Conservation (phyloP, 2,329 filamentous ascomycete species). For the Verticillium klebahnii region DNA sequence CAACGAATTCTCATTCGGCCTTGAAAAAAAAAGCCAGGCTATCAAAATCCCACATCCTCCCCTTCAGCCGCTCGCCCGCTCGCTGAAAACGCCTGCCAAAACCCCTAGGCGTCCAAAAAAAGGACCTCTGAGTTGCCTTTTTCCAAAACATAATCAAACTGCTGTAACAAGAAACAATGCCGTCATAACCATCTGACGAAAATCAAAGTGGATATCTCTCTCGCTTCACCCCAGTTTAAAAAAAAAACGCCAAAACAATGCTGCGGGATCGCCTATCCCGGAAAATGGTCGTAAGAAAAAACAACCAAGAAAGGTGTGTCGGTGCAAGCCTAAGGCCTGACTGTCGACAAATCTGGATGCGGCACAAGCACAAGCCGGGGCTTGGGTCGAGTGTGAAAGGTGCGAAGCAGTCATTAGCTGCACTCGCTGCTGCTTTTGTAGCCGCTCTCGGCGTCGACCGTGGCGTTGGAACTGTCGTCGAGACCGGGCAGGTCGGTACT, state of each 20-base stretch:
- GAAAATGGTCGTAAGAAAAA: no score
- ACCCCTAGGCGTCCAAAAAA: no score
- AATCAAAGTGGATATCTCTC: background rate
- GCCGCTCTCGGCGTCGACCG: constrained; percentile 32
- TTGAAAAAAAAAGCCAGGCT: background rate
- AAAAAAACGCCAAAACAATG: background rate
- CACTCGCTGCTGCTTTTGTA: constrained; percentile 31
- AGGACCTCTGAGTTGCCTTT: background rate
- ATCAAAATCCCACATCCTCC: background rate
- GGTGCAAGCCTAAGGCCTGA: no score
- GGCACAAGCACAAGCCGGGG: no score
- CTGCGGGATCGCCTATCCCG: background rate
- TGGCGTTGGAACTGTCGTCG: constrained; percentile 33
- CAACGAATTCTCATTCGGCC: background rate
- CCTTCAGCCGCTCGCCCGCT: background rate
- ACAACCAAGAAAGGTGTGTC: no score
- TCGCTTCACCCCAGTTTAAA: background rate
- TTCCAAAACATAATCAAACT: background rate
- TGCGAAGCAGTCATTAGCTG: constrained; percentile 1
- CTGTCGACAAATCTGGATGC: no score
- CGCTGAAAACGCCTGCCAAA: no score
- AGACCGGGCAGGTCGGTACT: constrained; percentile 21
- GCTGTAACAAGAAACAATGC: background rate
- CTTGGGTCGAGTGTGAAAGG: background rate
- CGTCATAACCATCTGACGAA: background rate